Evolutionary conservation across 805 yeast species (phyloP).

Genomic region (Wickerhamiella azymoides): DNA sequence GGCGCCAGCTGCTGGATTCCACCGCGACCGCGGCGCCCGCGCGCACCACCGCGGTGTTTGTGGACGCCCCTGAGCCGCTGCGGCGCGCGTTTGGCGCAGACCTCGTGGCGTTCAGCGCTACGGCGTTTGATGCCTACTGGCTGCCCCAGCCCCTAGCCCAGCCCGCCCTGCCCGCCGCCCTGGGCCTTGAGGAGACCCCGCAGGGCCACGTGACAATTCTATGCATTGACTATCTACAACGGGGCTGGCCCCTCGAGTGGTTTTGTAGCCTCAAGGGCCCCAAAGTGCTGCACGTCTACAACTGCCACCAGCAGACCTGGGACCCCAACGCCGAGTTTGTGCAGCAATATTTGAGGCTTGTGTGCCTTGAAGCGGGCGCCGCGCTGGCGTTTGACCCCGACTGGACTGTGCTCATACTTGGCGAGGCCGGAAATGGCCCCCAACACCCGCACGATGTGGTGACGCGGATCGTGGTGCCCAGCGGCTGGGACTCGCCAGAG

Average conservation of each 20-base stretch:
- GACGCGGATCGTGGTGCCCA: conserved; percentile 3
- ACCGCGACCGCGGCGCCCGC: too few species aligned
- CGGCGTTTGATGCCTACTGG: conserved; percentile 1
- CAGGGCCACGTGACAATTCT: background rate
- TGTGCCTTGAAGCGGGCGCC: background rate
- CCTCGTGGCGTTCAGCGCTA: background rate
- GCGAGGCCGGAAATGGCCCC: conserved; percentile 2
- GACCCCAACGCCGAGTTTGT: conserved; percentile 7
- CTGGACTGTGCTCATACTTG: background rate
- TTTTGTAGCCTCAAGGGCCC: background rate
- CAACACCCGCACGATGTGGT: background rate
- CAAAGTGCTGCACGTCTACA: conserved; percentile 3
- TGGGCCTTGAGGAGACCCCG: too few species aligned
- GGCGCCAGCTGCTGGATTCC: conserved; percentile 7
- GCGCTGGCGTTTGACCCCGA: conserved; percentile 5
- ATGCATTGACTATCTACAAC: conserved; percentile 1
- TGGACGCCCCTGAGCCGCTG: background rate
- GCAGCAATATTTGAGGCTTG: conserved; percentile 8
- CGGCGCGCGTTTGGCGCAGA: too few species aligned
- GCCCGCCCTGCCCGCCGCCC: too few species aligned
- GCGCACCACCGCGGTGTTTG: background rate
- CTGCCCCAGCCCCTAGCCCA: background rate
- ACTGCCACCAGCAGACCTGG: conserved; percentile 1
- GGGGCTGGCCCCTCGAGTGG: conserved; percentile 1
- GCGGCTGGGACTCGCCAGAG: conserved; percentile 12